Evolutionary conservation across 2,329 filamentous ascomycete species (phyloP).

Genomic region (Fonsecaea nubica): DNA sequence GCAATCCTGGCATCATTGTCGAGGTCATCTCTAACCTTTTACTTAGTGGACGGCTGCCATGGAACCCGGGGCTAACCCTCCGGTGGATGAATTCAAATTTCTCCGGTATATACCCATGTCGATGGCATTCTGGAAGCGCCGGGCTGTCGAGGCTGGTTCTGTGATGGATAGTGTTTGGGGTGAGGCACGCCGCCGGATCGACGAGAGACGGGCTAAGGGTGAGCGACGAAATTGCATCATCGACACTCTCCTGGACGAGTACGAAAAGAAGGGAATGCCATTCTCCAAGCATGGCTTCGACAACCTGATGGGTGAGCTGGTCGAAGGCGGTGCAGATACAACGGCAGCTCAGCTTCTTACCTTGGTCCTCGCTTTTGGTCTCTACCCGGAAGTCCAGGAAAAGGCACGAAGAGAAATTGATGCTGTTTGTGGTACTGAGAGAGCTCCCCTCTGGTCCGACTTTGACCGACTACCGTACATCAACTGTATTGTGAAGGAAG

Average conservation of each 20-base stretch:
- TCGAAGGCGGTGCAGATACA: slow-evolving; percentile 29
- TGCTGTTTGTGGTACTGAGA: slow-evolving; percentile 42
- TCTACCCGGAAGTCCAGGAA: slow-evolving; percentile 19
- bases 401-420: slow-evolving; percentile 46
- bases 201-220: slow-evolving; percentile 26
- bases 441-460: slow-evolving; percentile 43
- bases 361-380: slow-evolving; percentile 43
- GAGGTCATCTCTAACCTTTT: slow-evolving; percentile 48
- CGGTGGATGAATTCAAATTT: slow-evolving; percentile 55
- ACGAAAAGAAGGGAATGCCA: slow-evolving; percentile 15
- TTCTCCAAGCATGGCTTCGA: slow-evolving; percentile 23
- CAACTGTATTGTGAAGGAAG: slow-evolving; percentile 44
- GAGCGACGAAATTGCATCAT: slow-evolving; percentile 44
- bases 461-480: slow-evolving; percentile 44
- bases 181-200: slow-evolving; percentile 41
- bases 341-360: slow-evolving; percentile 39
- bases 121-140: slow-evolving; percentile 46
- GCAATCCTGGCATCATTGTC: not conserved
- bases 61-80: slow-evolving; percentile 53
- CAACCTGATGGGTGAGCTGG: slow-evolving; percentile 34
- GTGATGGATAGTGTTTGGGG: slow-evolving; percentile 52
- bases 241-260: slow-evolving; percentile 49
- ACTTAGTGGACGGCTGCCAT: slow-evolving; percentile 10
- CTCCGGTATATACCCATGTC: slow-evolving; percentile 52
- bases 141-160: slow-evolving; percentile 46